Conservation (phyloP, 805 yeast species). For the Jamesozyma rosinii region DNA sequence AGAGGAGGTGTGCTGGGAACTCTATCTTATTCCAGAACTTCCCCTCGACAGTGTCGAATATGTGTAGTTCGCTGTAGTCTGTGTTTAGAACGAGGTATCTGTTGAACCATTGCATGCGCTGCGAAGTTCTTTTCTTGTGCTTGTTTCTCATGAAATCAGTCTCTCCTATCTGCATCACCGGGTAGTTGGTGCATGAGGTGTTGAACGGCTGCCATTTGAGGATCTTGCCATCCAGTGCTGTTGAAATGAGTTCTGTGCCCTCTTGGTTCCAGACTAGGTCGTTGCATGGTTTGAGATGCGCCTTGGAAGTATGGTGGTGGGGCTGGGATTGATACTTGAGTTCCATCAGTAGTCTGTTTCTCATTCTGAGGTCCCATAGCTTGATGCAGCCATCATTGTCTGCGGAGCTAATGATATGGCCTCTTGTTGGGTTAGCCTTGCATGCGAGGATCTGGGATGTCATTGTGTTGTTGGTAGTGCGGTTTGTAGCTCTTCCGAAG, state of each 20-base stretch:
- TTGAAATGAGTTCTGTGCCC: constrained; percentile 54
- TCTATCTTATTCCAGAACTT: constrained; percentile 23
- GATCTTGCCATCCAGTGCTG: constrained; percentile 75
- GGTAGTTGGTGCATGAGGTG: not conserved
- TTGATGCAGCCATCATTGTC: constrained; percentile 73
- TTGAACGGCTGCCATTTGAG: constrained; percentile 51
- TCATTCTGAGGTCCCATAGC: constrained; percentile 71
- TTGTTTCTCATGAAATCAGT: constrained; percentile 17
- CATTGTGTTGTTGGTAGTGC: constrained; percentile 47
- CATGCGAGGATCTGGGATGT: constrained; percentile 32
- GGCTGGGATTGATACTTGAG: constrained; percentile 2
- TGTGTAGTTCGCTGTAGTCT: constrained; percentile 22
- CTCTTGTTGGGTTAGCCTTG: constrained; percentile 65
- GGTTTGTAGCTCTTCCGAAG: constrained; percentile 44
- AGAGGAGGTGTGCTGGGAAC: constrained; percentile 8
- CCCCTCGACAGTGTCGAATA: constrained; percentile 14
- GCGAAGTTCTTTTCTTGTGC: constrained; percentile 20
- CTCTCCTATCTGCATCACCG: constrained; percentile 14
- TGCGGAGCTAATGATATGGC: constrained; percentile 63
- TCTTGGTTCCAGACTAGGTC: constrained; percentile 65
- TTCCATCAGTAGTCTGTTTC: constrained; percentile 20
- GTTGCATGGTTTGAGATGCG: constrained; percentile 73
- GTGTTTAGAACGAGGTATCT: constrained; percentile 18
- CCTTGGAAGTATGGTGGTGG: constrained; percentile 31
- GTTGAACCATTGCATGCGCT: constrained; percentile 17